Conservation (phyloP, 805 yeast genomes). For the Ogataea wickerhamii region DNA sequence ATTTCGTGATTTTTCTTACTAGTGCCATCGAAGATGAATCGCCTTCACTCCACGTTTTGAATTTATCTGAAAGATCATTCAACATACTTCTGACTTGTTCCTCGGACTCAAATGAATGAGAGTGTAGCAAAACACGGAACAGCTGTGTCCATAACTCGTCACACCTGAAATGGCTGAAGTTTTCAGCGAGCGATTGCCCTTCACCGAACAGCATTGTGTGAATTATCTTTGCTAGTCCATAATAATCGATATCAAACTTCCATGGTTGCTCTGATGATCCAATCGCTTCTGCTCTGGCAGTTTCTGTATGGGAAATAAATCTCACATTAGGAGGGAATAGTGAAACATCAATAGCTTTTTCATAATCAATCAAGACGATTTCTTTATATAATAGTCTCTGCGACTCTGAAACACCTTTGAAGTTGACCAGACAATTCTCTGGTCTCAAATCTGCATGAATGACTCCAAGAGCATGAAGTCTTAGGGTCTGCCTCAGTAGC, state of each 20-base stretch:
- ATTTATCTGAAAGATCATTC: conserved; percentile 3
- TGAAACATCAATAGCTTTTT: conserved; percentile 69
- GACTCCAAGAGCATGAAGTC: conserved; percentile 61
- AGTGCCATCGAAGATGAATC: conserved; percentile 12
- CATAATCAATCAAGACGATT: conserved; percentile 64
- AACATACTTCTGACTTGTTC: not conserved
- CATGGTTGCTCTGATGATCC: conserved; percentile 59
- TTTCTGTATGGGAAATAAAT: conserved; percentile 58
- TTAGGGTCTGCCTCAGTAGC: conserved; percentile 53
- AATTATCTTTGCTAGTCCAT: conserved; percentile 71
- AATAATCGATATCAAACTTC: conserved; percentile 80
- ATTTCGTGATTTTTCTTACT: conserved; percentile 7
- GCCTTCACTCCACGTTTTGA: conserved; percentile 16
- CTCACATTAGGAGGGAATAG: conserved; percentile 47
- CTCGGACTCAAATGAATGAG: conserved; percentile 24
- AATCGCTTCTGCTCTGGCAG: conserved; percentile 66
- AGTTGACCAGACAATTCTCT: conserved; percentile 77
- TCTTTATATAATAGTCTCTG: conserved; percentile 19
- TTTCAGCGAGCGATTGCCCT: conserved; percentile 32
- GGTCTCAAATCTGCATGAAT: conserved; percentile 86
- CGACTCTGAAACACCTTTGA: conserved; percentile 28
- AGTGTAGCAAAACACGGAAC: conserved; percentile 62
- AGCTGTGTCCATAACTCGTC: conserved; percentile 64
- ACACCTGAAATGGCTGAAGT: conserved; percentile 75
- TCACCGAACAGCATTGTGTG: conserved; percentile 72